Base-by-base conservation (phyloP, 768 basidiomycete species). In the Boletus rex-veris region DNA sequence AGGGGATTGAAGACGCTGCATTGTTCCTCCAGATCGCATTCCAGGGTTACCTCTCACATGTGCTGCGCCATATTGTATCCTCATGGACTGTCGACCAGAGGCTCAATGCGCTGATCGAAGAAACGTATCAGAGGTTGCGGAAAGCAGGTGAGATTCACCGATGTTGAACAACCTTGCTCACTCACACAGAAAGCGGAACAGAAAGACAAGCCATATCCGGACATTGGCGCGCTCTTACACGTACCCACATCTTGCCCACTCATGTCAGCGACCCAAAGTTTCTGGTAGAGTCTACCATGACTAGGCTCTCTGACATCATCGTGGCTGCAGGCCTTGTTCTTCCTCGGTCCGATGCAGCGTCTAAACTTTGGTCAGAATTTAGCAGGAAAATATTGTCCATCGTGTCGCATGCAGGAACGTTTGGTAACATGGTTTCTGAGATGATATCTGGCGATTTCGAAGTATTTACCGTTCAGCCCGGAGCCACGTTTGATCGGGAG, bases 371-470 rank as follows among this genome's bases (percentile, higher is more conserved):
- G 7, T 39, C 36, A 24, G 45, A 7, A 33, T 50, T 57, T 16
- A 40, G n/a, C 19, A 7, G 46, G 7, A 53, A 43, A 3, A 26
- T 58, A 19, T 18, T 28, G 1, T 28, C 35, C 7, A 19, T 21
- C 9, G 15, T 58, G 5, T 26, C 30, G 4, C 43, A 52, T 18
- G 48, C 58, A 4, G 51, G 30, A 12, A 31, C 16, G 9, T 42
- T 52, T 4, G 39, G 37, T 8, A 19, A 53, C 37, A 59, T 58
- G 51, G 37, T 59, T 7, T 21, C 33, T 14, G 55, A 28, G 3
- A 46, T 59, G 5, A 12, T 58, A 8, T 53, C 58, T 3, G 40
- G 55, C 15, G 48, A 59, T 47, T 58, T 59, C n/a, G 55, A 58
- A 10, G 33, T 45, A 19, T 49, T 45, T 10, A 4, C 37, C 7